Conservation (phyloP, 2,329 filamentous ascomycete genomes). For the Coniella lustricola region DNA sequence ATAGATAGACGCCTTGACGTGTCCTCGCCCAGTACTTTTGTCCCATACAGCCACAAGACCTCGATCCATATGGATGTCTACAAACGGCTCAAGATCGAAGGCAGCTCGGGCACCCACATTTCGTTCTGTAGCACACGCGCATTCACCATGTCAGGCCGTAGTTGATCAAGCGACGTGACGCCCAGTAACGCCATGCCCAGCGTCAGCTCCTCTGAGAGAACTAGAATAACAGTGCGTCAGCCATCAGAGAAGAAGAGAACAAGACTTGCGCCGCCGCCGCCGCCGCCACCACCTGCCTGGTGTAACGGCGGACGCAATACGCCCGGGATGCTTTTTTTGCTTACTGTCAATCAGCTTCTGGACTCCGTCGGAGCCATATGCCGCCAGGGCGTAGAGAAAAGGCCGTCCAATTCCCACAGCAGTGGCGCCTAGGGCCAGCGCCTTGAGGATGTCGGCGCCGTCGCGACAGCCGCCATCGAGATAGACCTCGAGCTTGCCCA, state of each 20-base stretch:
- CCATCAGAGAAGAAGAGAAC: not conserved
- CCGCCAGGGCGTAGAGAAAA: slow-evolving; percentile 31
- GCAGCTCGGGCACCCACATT: slow-evolving; percentile 27
- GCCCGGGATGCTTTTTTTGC: slow-evolving; percentile 7
- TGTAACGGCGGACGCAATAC: not conserved
- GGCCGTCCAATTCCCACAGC: slow-evolving; percentile 41
- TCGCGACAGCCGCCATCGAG: slow-evolving; percentile 49
- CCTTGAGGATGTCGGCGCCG: slow-evolving; percentile 50
- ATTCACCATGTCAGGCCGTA: slow-evolving; percentile 45
- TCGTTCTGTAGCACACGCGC: slow-evolving; percentile 24
- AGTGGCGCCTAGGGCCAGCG: slow-evolving; percentile 44
- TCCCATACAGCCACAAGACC: no score
- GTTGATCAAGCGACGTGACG: slow-evolving; percentile 40
- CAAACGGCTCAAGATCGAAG: slow-evolving; percentile 18
- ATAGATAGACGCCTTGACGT: no score
- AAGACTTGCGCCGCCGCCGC: no score
- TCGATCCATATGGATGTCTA: not conserved
- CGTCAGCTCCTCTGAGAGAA: slow-evolving; percentile 23
- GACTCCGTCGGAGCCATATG: slow-evolving; percentile 12
- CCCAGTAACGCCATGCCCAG: slow-evolving; percentile 43
- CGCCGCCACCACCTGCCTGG: no score
- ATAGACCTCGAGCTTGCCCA: slow-evolving; percentile 44
- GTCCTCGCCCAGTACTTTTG: no score
- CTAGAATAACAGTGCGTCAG: not conserved
- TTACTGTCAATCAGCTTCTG: slow-evolving; percentile 14